Evolutionary conservation across 345 rosid genomes (phyloP), one percentile per base, ranked within the genome.

Genomic region (Brassica napus): DNA sequence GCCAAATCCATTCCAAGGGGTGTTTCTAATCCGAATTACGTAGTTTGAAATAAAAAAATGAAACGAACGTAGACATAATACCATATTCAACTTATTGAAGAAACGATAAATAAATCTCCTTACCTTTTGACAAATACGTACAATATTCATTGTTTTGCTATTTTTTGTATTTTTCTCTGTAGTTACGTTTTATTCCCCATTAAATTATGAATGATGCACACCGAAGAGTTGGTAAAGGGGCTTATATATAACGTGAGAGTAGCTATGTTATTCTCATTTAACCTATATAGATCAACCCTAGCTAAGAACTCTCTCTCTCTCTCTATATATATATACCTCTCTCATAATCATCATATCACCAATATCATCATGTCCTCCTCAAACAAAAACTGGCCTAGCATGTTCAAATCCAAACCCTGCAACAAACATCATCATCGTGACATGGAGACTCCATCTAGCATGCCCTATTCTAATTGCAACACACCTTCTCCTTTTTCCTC

Each of bases 341-440:
- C 2, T 58, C 72, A 52, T 65, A 3, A 21, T 61, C 60, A 31
- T 21, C 68, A 31, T 60, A 32, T 70, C 49, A 24, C 57, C 66
- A 8, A 62, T 10, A 73, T 63, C 83, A 74, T 72, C 85, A 92
- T 94, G 98, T 92, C 97, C 75, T 90, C 98, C 71, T 90, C 98
- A 75, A 92, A 94, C 86, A 91, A 90, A 79, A 93, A 94, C 86
- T 94, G 98, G 98, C 95, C 98, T 65, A 94, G 97, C 81, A 83
- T 91, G 98, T 94, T 94, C 88, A 92, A 88, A 77, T 91, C 96
- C 86, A 94, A 94, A 87, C 98, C 97, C 62, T 86, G 90, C 90
- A 88, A 87, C 82, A 23, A n/a, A 66, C 85, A 75, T 77, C 88
- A 85, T 72, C 65, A 72, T 10, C 68, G 63, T 68, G 94, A 92